These are phyloP conservation scores for Cymbidium sinense DNA, from an alignment of 106 monocot genomes.

Conservation along the genomic window DNA sequence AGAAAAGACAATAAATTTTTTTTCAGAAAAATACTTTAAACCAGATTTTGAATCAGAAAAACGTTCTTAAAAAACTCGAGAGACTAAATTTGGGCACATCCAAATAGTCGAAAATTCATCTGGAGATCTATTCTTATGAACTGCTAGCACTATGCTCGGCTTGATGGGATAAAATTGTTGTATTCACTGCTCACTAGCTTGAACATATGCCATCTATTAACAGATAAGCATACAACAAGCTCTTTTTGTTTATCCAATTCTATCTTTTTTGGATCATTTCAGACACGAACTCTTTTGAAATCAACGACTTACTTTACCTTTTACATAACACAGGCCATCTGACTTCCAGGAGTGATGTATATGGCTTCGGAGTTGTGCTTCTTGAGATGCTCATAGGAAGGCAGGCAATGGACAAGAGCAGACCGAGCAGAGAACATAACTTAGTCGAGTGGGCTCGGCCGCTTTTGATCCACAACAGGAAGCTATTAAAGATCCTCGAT, in stretches of 20 bases:
- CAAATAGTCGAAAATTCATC: too few species aligned
- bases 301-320: neutral
- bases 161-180: too few species aligned
- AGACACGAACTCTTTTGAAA: neutral
- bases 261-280: neutral
- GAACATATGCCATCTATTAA: too few species aligned
- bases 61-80: too few species aligned
- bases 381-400: constrained; percentile 64
- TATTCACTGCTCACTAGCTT: too few species aligned
- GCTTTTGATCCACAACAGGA: constrained; percentile 41
- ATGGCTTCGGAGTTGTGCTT: constrained; percentile 73
- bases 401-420: constrained; percentile 45
- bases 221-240: too few species aligned
- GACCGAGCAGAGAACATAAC: constrained; percentile 53
- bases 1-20: too few species aligned
- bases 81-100: too few species aligned
- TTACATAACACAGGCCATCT: constrained; percentile 41
- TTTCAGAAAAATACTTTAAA: too few species aligned
- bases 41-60: too few species aligned
- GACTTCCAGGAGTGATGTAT: constrained; percentile 56
- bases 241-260: neutral
- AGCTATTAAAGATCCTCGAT: constrained; percentile 52
- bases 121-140: too few species aligned
- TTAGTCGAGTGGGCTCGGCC: constrained; percentile 72
- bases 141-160: too few species aligned